Conservation (phyloP, 352 stramenopile genomes). For the Phytophthora constricta region DNA sequence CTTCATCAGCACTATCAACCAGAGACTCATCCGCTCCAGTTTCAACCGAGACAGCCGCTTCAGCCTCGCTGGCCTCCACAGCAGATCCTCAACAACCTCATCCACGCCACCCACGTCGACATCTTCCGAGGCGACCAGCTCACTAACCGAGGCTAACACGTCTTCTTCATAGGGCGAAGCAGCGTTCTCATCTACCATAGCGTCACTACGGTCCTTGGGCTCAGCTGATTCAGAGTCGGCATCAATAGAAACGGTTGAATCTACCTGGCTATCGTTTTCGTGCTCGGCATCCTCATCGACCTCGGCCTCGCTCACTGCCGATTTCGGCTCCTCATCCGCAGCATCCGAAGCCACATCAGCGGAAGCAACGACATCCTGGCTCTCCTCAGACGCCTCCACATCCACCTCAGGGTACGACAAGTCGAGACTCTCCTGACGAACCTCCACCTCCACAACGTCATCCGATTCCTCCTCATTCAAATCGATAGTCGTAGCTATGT, state of each 20-base stretch:
- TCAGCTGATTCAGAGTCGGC: too few relatives aligned
- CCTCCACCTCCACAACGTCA: conserved; percentile 30
- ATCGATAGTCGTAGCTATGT: background rate
- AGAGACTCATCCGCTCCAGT: background rate
- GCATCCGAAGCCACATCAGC: background rate
- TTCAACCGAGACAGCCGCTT: background rate
- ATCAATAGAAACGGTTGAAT: too few relatives aligned
- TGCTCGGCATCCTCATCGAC: too few relatives aligned
- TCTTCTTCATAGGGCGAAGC: too few relatives aligned
- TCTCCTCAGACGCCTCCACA: conserved; percentile 5
- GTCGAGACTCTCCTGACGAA: conserved; percentile 24
- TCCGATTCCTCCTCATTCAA: background rate
- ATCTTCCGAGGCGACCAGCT: too few relatives aligned
- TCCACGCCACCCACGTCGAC: too few relatives aligned
- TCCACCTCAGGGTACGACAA: conserved; percentile 22
- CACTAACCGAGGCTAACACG: too few relatives aligned
- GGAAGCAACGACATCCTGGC: conserved; percentile 32
- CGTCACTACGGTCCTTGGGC: background rate
- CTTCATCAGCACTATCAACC: background rate
- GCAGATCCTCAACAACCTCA: too few relatives aligned
- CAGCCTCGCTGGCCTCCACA: background rate
- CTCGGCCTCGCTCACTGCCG: background rate
- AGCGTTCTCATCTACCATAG: too few relatives aligned
- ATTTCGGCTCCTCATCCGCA: conserved; percentile 4
- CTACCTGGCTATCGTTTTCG: too few relatives aligned